phyloP scores from a whole-genome alignment of 371 early-diverging fungal species.

The Haplosporangium sp. region DNA sequence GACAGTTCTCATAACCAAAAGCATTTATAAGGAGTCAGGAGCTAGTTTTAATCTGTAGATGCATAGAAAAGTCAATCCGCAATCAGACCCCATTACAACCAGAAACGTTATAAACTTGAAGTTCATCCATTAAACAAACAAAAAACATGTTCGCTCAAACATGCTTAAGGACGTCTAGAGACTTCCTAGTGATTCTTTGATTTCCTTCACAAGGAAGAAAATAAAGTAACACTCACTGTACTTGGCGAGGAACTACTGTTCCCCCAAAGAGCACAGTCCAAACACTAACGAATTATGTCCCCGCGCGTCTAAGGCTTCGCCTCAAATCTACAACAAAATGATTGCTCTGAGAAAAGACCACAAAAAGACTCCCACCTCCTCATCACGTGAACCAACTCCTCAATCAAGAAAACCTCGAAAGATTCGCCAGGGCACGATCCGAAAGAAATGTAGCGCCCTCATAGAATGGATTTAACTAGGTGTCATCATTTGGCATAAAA shows the following conservation, averaged over 20 bases:
- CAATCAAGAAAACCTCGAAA: conserved; percentile 57
- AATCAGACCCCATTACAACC: conserved; percentile 14
- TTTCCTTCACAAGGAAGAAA: background rate
- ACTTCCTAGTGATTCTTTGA: conserved; percentile 16
- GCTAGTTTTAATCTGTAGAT: conserved; percentile 54
- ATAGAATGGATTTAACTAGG: conserved; percentile 59
- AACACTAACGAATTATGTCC: conserved; percentile 7
- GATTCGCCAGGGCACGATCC: conserved; percentile 38
- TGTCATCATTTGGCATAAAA: conserved; percentile 52
- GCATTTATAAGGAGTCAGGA: conserved; percentile 37
- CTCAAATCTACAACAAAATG: conserved; percentile 14
- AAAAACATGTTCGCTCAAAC: conserved; percentile 30
- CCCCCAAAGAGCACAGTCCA: conserved; percentile 52
- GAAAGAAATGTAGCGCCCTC: conserved; percentile 53
- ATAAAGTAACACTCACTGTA: conserved; percentile 23
- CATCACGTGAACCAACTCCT: conserved; percentile 47
- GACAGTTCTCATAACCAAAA: background rate
- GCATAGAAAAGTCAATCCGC: conserved; percentile 45
- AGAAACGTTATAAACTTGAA: background rate
- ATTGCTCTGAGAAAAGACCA: conserved; percentile 12
- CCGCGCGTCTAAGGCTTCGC: background rate
- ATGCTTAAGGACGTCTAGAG: conserved; percentile 39
- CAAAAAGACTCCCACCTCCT: conserved; percentile 50
- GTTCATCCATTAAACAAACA: conserved; percentile 1
- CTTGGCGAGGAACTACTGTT: conserved; percentile 56